These are phyloP conservation scores for Termitomyces sp. DNA, from an alignment of 768 basidiomycete genomes.

Conservation along the genomic window DNA sequence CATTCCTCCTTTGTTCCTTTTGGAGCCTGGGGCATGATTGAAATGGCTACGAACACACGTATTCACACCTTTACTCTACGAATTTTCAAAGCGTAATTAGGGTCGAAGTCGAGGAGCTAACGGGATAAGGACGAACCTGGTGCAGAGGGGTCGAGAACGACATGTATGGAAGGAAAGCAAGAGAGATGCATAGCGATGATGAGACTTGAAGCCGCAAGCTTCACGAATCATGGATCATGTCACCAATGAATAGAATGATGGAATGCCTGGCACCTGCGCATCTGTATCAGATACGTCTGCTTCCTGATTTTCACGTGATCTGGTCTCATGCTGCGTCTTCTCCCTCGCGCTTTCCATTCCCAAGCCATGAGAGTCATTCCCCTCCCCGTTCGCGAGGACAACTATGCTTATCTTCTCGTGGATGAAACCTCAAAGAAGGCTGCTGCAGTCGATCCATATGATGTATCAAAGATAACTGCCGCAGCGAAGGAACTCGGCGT, in stretches of 20 bases:
- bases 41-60: background rate
- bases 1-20: background rate
- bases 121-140: background rate
- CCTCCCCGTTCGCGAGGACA: conserved; percentile 75
- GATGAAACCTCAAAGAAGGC: conserved; percentile 64
- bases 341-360: conserved; percentile 9
- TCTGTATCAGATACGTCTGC: background rate
- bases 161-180: background rate
- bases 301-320: conserved; percentile 1
- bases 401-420: conserved; percentile 81
- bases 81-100: background rate
- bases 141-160: background rate
- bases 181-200: background rate
- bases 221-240: background rate
- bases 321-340: conserved; percentile 10
- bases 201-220: background rate
- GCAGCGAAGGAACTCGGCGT: conserved; percentile 61
- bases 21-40: background rate
- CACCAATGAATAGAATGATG: background rate
- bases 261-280: background rate
- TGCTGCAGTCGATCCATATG: conserved; percentile 78
- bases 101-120: background rate
- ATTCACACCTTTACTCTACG: background rate
- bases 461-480: conserved; percentile 61
- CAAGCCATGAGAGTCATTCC: conserved; percentile 67